Conservation (phyloP, 2,329 filamentous ascomycete species). For the Drechslerella coelobrocha region DNA sequence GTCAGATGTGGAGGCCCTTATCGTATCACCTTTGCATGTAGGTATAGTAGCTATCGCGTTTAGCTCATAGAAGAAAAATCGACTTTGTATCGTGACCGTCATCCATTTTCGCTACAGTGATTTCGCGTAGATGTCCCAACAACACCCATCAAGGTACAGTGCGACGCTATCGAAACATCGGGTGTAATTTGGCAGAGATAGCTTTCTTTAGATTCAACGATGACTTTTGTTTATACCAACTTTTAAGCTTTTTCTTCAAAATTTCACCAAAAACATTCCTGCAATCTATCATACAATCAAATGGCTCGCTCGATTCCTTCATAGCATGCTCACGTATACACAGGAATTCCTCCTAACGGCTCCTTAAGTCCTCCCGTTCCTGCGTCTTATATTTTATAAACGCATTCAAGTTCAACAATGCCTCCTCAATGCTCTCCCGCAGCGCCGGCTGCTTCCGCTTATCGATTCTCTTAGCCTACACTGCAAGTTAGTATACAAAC, state of each 20-base stretch:
- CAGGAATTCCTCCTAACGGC: neutral
- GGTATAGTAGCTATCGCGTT: constrained; percentile 36
- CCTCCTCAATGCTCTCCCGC: constrained; percentile 68
- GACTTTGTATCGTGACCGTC: neutral
- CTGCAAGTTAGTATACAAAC: constrained; percentile 6
- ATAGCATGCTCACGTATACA: too few relatives aligned
- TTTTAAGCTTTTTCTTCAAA: too few relatives aligned
- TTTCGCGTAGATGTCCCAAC: too few relatives aligned
- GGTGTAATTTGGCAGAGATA: too few relatives aligned
- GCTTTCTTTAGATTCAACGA: too few relatives aligned
- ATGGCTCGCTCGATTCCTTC: too few relatives aligned
- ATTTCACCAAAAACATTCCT: too few relatives aligned
- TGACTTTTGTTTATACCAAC: too few relatives aligned
- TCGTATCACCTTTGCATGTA: constrained; percentile 24
- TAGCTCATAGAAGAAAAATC: constrained; percentile 38
- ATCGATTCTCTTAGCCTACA: constrained; percentile 65
- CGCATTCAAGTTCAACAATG: constrained; percentile 66
- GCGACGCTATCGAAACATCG: too few relatives aligned
- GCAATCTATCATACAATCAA: too few relatives aligned
- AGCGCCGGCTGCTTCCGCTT: constrained; percentile 67
- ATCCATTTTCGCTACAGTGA: too few relatives aligned
- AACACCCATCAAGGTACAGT: too few relatives aligned
- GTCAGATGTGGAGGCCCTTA: constrained; percentile 5
- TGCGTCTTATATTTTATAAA: constrained; percentile 73
- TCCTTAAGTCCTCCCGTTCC: constrained; percentile 56